Conservation (phyloP, 2,329 filamentous ascomycete genomes). For the Aspergillus amoenus region DNA sequence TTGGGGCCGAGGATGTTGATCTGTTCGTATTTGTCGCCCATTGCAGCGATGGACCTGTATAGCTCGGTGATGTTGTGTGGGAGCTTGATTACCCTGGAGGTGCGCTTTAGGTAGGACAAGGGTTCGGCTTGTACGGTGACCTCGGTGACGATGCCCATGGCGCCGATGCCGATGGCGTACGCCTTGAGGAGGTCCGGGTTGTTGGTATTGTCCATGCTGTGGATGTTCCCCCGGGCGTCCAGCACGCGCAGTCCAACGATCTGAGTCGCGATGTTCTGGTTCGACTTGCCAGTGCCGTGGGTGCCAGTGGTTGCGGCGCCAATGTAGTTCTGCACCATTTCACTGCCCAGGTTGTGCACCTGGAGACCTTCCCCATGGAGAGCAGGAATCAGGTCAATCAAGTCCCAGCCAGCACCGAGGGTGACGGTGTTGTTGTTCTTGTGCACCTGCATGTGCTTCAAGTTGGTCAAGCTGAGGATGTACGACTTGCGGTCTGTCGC, state of each 20-base stretch:
- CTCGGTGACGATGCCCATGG: slow-evolving; percentile 22
- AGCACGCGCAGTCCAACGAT: slow-evolving; percentile 18
- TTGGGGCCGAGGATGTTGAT: slow-evolving; percentile 11
- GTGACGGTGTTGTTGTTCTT: slow-evolving; percentile 13
- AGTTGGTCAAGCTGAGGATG: background rate
- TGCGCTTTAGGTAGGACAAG: background rate
- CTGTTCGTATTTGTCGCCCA: background rate
- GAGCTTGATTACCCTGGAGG: background rate
- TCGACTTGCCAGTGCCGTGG: slow-evolving; percentile 17
- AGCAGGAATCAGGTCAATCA: slow-evolving; percentile 16
- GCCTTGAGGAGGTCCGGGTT: slow-evolving; percentile 19
- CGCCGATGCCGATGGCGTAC: slow-evolving; percentile 19
- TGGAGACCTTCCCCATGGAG: slow-evolving; percentile 17
- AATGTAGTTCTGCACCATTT: slow-evolving; percentile 21
- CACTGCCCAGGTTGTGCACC: slow-evolving; percentile 18
- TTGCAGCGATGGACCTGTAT: background rate
- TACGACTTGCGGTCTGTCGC: background rate
- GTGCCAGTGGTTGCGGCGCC: slow-evolving; percentile 21
- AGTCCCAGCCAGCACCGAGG: slow-evolving; percentile 23
- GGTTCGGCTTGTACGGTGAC: slow-evolving; percentile 19
- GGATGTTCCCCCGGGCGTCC: slow-evolving; percentile 17
- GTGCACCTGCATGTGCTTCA: background rate
- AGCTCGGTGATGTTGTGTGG: background rate
- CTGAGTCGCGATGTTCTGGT: slow-evolving; percentile 17
- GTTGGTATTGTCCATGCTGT: slow-evolving; percentile 10